Evolutionary conservation across 768 basidiomycete species (phyloP).

Genomic region (Atractiella rhizophila): DNA sequence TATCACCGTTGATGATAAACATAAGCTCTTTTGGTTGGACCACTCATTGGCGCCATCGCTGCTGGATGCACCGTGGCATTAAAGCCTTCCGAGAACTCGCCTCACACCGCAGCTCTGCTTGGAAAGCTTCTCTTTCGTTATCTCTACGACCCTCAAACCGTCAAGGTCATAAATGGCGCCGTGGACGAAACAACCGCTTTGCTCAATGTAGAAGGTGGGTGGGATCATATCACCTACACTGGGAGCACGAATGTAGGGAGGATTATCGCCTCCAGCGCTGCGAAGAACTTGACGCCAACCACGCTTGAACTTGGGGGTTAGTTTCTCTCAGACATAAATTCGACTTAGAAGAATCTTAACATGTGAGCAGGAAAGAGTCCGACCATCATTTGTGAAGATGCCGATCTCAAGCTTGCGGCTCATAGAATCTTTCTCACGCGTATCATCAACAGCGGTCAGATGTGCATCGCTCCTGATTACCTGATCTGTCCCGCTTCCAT

Average conservation of each 20-base stretch:
- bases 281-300: slow-evolving; percentile 46
- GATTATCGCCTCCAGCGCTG: slow-evolving; percentile 48
- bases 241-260: slow-evolving; percentile 35
- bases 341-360: not conserved
- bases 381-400: slow-evolving; percentile 32
- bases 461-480: slow-evolving; percentile 9
- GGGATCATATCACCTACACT: slow-evolving; percentile 35
- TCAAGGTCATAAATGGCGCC: slow-evolving; percentile 44
- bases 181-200: slow-evolving; percentile 42
- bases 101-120: slow-evolving; percentile 33
- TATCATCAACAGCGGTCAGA: slow-evolving; percentile 2
- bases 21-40: slow-evolving; percentile 36
- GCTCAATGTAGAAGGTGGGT: slow-evolving; percentile 25
- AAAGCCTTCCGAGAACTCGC: slow-evolving; percentile 40
- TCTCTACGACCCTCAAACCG: slow-evolving; percentile 38
- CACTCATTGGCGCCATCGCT: slow-evolving; percentile 47
- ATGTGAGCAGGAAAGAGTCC: slow-evolving; percentile 14
- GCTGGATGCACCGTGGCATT: slow-evolving; percentile 33
- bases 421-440: not conserved
- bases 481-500: not conserved
- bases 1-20: no score
- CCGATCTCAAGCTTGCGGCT: slow-evolving; percentile 30
- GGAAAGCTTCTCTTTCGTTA: slow-evolving; percentile 49
- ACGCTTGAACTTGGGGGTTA: slow-evolving; percentile 33
- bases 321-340: no score